These are phyloP conservation scores for Adansonia rubrostipa DNA, from an alignment of 441 rosid species.

Conservation along the genomic window DNA sequence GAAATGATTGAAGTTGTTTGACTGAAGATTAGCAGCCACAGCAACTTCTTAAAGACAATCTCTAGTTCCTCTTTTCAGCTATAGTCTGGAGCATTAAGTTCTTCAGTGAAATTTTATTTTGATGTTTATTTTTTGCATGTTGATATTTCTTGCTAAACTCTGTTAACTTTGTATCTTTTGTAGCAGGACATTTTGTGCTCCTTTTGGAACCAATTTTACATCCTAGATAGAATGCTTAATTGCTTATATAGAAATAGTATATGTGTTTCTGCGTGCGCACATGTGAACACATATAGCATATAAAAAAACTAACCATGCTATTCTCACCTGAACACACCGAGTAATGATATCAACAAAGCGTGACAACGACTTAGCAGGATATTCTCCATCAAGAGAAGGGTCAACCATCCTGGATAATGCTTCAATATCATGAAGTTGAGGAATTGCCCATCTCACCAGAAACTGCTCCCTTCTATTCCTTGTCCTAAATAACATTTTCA, in stretches of 20 bases:
- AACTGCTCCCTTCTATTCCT: slow-evolving; percentile 79
- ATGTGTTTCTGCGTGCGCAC: too few relatives aligned
- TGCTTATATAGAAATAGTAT: not conserved
- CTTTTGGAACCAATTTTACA: not conserved
- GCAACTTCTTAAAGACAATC: not conserved
- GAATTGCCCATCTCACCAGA: slow-evolving; percentile 95
- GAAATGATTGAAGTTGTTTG: not conserved
- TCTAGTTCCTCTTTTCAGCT: not conserved
- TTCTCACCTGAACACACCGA: slow-evolving; percentile 84
- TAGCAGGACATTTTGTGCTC: not conserved
- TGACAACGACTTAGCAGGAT: slow-evolving; percentile 85
- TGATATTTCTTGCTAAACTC: not conserved
- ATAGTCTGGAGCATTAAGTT: not conserved
- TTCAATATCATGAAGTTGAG: slow-evolving; percentile 91
- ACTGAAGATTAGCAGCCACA: not conserved
- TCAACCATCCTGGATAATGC: slow-evolving; percentile 94
- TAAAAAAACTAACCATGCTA: not conserved
- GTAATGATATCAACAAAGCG: slow-evolving; percentile 90
- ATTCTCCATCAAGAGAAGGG: slow-evolving; percentile 75
- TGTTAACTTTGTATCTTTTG: not conserved
- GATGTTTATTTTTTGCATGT: not conserved
- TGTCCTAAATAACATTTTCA: slow-evolving; percentile 44
- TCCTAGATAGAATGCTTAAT: not conserved
- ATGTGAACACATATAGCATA: not conserved
- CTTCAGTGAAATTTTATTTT: not conserved